These are phyloP conservation scores for Leucocoprinus sp. DNA, from an alignment of 768 basidiomycete genomes.

Conservation along the genomic window DNA sequence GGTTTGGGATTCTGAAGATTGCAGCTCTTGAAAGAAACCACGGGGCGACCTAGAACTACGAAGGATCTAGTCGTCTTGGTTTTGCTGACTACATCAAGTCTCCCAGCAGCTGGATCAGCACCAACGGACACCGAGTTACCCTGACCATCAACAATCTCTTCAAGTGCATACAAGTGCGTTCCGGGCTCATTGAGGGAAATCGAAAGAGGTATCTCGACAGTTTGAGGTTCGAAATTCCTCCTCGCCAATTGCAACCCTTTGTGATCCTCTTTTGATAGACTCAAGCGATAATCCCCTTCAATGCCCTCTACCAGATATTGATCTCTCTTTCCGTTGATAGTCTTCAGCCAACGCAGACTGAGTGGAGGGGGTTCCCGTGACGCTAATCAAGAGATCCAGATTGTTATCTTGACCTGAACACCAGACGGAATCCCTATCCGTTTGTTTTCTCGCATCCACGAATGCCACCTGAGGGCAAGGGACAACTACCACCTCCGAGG, in stretches of 20 bases:
- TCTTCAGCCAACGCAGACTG: constrained; percentile 69
- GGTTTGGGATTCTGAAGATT: constrained; percentile 61
- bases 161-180: constrained; percentile 63
- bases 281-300: constrained; percentile 42
- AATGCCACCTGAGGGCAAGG: constrained; percentile 81
- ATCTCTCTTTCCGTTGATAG: constrained; percentile 58
- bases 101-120: constrained; percentile 20
- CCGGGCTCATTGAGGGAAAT: constrained; percentile 58
- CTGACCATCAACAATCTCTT: constrained; percentile 75
- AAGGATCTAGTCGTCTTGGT: constrained; percentile 51
- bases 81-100: constrained; percentile 23
- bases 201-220: constrained; percentile 60
- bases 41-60: constrained; percentile 63
- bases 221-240: constrained; percentile 33
- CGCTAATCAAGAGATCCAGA: constrained; percentile 51
- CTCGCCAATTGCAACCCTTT: constrained; percentile 5
- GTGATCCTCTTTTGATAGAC: constrained; percentile 14
- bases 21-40: constrained; percentile 67
- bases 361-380: constrained; percentile 71
- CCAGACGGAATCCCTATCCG: constrained; percentile 36
- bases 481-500: constrained; percentile 57
- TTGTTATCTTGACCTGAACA: constrained; percentile 63
- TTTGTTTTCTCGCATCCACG: constrained; percentile 27
- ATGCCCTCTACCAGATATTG: constrained; percentile 80
- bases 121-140: constrained; percentile 62